Base-by-base conservation (phyloP, 441 rosid species). In the Manihot esculenta region DNA sequence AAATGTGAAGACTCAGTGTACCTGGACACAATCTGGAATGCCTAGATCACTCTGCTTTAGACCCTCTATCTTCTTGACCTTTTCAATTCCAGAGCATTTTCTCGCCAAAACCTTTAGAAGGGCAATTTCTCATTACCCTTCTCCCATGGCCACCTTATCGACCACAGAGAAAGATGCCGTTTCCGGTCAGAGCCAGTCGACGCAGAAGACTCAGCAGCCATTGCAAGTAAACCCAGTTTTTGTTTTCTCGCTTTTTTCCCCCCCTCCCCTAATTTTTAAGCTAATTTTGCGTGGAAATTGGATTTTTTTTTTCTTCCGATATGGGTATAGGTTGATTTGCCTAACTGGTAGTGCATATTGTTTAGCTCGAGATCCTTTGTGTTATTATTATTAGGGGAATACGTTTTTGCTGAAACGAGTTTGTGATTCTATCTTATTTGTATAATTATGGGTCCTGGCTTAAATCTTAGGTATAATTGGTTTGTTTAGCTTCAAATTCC, bases 21-120 rank as follows among this genome's bases (percentile, higher is more conserved):
- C 74, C 85, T 87, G 85, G 89, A 81, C 93, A 75, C 59, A 66
- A 55, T 8, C 33, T 30, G 66, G 61, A 69, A 81, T 88, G 90
- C 84, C 79, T 1, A 57, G 51, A 27, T 85, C 84, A 8, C 55
- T 81, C 24, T 20, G 45, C 79, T 81, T 77, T 51, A 82, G 71
- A 63, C 24, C 85, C 42, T 74, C 83, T 50, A 53, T 80, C 45
- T 41, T 70, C 23, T 56, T 72, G 3, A 12, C 62, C 10, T 44
- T 72, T 33, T 24, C 83, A 1, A 59, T 58, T 75, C 66, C 81
- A 3, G 66, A 77, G 64, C 73, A 61, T 41, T 69, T 68, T 21
- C 69, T 0, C 26, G 30, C 1, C 21, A 1, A 17, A 20, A 21
- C 18, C 33, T 30, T 30, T 30, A 30, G 33, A 23, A 62, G 59